phyloP scores from a whole-genome alignment of 257 asterid genomes.

The Solanum virginianum region DNA sequence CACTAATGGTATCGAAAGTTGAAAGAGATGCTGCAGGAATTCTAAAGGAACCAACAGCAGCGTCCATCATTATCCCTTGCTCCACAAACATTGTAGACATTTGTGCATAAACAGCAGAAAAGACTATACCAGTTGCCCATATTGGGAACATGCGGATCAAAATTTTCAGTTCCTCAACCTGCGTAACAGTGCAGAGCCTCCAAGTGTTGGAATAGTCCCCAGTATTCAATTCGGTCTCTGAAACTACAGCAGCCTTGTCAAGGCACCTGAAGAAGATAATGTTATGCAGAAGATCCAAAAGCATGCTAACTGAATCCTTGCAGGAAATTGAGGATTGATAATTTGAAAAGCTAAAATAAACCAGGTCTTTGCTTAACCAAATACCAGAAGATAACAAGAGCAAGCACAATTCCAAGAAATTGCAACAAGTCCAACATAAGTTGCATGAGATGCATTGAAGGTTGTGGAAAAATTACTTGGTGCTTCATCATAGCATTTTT shows the following conservation, averaged over 20 bases:
- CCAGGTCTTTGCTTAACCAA: neutral
- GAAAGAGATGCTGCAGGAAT: conserved; percentile 92
- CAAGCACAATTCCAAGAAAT: neutral
- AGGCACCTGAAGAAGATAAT: conserved; percentile 47
- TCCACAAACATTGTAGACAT: conserved; percentile 89
- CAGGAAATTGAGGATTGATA: neutral
- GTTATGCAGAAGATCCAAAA: neutral
- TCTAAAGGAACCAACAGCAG: conserved; percentile 60
- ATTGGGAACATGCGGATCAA: conserved; percentile 86
- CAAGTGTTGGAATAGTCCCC: conserved; percentile 62
- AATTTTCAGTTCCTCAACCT: conserved; percentile 76
- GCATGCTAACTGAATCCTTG: neutral
- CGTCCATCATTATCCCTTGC: conserved; percentile 92
- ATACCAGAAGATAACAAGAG: neutral
- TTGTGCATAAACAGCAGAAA: conserved; percentile 81
- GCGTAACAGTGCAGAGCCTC: conserved; percentile 84
- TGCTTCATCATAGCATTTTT: neutral
- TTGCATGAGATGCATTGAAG: neutral
- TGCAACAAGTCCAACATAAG: neutral
- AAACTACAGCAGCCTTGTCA: conserved; percentile 67
- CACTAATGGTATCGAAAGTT: conserved; percentile 66
- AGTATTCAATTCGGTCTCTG: conserved; percentile 30
- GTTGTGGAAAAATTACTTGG: neutral
- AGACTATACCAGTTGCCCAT: conserved; percentile 91
- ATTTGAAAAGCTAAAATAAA: neutral